phyloP scores from a whole-genome alignment of 2,329 filamentous ascomycete genomes.

The Fusarium drepaniforme region DNA sequence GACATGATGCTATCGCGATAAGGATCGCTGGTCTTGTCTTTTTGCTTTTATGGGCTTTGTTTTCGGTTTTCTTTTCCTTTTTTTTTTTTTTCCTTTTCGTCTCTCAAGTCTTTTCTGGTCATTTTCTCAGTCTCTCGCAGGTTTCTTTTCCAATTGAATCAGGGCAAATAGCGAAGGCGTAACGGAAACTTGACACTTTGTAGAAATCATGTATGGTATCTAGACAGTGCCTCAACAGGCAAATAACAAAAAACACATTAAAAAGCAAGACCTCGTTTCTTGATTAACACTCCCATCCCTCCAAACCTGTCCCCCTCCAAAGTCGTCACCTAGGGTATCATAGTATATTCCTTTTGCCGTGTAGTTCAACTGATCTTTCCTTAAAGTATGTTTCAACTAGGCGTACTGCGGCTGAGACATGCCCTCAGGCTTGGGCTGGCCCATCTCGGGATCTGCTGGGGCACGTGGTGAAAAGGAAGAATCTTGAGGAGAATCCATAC shows the following conservation, averaged over 20 bases:
- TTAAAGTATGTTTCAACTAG: neutral
- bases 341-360: neutral
- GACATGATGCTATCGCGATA: neutral
- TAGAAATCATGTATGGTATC: neutral
- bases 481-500: conserved; percentile 34
- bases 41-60: neutral
- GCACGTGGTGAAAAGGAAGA: conserved; percentile 19
- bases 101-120: neutral
- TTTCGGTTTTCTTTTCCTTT: neutral
- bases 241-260: neutral
- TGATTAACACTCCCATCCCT: neutral
- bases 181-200: neutral
- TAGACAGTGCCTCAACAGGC: neutral
- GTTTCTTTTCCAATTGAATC: neutral
- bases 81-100: too few species aligned
- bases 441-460: conserved; percentile 25
- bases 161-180: neutral
- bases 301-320: neutral
- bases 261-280: neutral
- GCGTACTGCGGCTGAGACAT: neutral
- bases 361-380: neutral
- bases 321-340: conserved; percentile 1
- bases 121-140: neutral
- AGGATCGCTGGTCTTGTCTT: too few species aligned
- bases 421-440: conserved; percentile 26